Evolutionary conservation across 176 grass and related monocot genomes (phyloP), one percentile per base, ranked within the genome.

Genomic region (Zizania latifolia): DNA sequence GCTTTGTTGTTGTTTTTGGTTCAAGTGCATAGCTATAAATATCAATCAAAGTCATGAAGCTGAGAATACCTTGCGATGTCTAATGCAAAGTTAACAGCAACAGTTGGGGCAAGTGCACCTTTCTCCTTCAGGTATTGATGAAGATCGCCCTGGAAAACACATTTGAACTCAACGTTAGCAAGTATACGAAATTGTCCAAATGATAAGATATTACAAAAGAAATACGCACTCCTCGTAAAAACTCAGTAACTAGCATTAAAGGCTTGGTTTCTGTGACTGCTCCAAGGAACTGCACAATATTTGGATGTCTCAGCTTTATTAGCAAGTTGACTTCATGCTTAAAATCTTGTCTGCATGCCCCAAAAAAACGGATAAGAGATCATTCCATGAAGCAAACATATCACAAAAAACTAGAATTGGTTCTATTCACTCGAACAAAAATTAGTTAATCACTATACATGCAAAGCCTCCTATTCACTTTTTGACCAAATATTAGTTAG

Each of bases 281-380:
- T 72, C 96, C 96, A 86, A 99, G 96, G 79, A 99, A 99, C 75
- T 99, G 96, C 41, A 99, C 96, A 77, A 99, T 88, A 85, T 99
- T 99, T 78, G 96, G 96, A 92, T 99, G 96, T 36, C 96, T 88
- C 71, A 99, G 77, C 77, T 99, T 99, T 79, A 99, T 93, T 4
- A 99, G 84, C 72, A 99, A 82, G 73, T 94, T 99, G 38, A 99
- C 96, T 86, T 99, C 96, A 80, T 99, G 96, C 70, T 93, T 92
- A 81, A 99, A 99, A 86, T 99, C 96, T 78, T 95, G 96, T 68
- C 96, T 99, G 95, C 44, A 86, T 63, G 62, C 65, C 36, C 79
- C 48, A 35, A 23, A 71, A n/a, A 69, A 62, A 41, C 37, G 41
- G 4, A 29, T 77, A 65, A 86, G 51, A 57, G 29, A 76, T 11